Evolutionary conservation across 2,329 filamentous ascomycete species (phyloP), one percentile per base, ranked within the genome.

Genomic region (Fusarium sp.): DNA sequence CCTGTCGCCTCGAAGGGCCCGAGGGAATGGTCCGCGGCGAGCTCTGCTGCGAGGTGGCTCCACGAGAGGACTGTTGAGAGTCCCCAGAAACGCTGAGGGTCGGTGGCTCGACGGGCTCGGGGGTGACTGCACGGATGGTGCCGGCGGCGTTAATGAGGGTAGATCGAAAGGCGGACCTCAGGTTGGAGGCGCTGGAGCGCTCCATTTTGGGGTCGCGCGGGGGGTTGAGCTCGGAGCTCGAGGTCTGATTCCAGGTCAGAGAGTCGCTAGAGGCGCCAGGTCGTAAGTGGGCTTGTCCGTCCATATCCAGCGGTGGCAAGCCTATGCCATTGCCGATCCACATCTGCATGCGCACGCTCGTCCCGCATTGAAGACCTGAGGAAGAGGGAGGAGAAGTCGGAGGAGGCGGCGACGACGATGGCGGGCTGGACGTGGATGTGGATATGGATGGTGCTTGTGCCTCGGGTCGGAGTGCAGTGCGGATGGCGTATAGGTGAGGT

Each of bases 71-170:
- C 52, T 76, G 65, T 27, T 76, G 74, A 58, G 77, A 69, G 27
- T 80, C 78, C 35, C 64, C 60, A 36, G 75, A 66, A 35, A 78
- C 69, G 64, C 73, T 78, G 58, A 77, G 62, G 52, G 69, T 75
- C 38, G 73, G 71, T 70, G 76, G 68, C 50, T 88, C 86, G 70
- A 80, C 73, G 47, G 82, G 83, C 50, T 94, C 92, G 74, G 92
- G 91, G 71, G 92, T 93, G 73, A 93, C 91, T 66, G 91, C 85
- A 72, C 92, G 90, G 78, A 92, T 89, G 54, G 88, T 89, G 73
- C 81, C 40, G 40, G 40, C 79, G 63, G 79, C 70, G 62, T 76
- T 74, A 56, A 47, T 71, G 60, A 79, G 66, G 56, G 77, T 80
- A 65, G 79, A 71, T 64, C 81, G 78, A 71, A 81, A 82, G 63